Evolutionary conservation across 768 basidiomycete species (phyloP).

Genomic region (Fibroporia radiculosa): DNA sequence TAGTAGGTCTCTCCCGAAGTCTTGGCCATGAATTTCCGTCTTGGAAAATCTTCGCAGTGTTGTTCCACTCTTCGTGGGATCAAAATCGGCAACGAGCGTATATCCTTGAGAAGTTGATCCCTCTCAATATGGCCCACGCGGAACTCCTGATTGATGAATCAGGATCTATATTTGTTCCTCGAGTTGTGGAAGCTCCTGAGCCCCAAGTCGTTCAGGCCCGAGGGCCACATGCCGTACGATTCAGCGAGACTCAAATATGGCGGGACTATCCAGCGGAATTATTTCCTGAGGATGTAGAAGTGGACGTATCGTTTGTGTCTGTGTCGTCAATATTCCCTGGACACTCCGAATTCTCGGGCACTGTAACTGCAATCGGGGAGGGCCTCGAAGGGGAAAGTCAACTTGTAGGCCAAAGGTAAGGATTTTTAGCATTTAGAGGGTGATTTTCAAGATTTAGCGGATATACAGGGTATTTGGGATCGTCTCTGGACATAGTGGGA

Average conservation of each 20-base stretch:
- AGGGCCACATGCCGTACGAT: not conserved
- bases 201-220: not conserved
- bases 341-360: conserved; percentile 4
- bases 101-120: conserved; percentile 1
- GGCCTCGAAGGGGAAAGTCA: too few relatives aligned
- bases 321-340: conserved; percentile 1
- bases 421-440: too few relatives aligned
- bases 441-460: too few relatives aligned
- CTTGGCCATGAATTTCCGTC: conserved; percentile 6
- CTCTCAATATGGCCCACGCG: conserved; percentile 3
- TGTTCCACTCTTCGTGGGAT: conserved; percentile 4
- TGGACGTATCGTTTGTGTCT: conserved; percentile 1
- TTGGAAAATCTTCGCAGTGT: conserved; percentile 4
- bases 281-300: conserved; percentile 5
- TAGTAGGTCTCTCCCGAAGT: conserved; percentile 4
- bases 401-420: too few relatives aligned
- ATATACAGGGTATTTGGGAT: conserved; percentile 6
- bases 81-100: not conserved
- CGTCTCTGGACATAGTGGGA: not conserved
- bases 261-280: conserved; percentile 4
- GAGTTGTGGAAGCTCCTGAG: conserved; percentile 3
- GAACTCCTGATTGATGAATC: conserved; percentile 5
- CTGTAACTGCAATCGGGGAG: too few relatives aligned
- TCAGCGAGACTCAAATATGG: conserved; percentile 4
- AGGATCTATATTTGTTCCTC: conserved; percentile 4